These are phyloP conservation scores for Candida boidinii DNA, from an alignment of 805 yeast genomes.

Conservation along the genomic window DNA sequence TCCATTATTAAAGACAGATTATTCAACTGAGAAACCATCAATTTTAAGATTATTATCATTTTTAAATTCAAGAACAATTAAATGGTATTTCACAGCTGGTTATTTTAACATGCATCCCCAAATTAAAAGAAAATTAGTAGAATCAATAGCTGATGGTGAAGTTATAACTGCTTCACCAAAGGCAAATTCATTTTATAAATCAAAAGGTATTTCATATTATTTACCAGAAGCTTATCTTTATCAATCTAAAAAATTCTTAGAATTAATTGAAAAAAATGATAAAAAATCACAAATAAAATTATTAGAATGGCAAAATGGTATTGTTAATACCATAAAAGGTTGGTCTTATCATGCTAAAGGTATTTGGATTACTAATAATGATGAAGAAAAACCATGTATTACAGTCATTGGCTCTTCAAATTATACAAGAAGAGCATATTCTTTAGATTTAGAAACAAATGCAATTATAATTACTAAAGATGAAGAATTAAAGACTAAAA, in stretches of 20 bases:
- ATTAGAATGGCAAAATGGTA: constrained; percentile 82
- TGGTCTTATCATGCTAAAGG: constrained; percentile 99
- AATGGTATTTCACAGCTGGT: constrained; percentile 93
- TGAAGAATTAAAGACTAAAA: constrained; percentile 40
- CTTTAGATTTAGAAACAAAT: constrained; percentile 82
- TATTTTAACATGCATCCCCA: constrained; percentile 87
- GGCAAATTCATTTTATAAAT: constrained; percentile 88
- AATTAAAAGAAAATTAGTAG: constrained; percentile 49
- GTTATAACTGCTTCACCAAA: constrained; percentile 89
- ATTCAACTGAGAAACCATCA: constrained; percentile 77
- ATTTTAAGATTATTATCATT: constrained; percentile 52
- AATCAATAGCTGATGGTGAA: constrained; percentile 50
- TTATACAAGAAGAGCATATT: constrained; percentile 84
- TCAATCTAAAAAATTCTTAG: constrained; percentile 61
- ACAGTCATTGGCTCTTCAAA: constrained; percentile 91
- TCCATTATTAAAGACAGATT: constrained; percentile 59
- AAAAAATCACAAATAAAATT: constrained; percentile 42
- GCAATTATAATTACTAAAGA: constrained; percentile 73
- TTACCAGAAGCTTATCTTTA: constrained; percentile 83
- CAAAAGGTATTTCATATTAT: constrained; percentile 71
- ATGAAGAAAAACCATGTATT: constrained; percentile 50
- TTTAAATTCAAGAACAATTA: constrained; percentile 43
- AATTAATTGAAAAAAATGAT: constrained; percentile 34
- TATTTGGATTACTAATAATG: constrained; percentile 66
- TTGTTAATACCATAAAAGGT: constrained; percentile 72